Base-by-base conservation (phyloP, 225 moss, liverwort and hornwort genomes). In the Straminergon stramineum region DNA sequence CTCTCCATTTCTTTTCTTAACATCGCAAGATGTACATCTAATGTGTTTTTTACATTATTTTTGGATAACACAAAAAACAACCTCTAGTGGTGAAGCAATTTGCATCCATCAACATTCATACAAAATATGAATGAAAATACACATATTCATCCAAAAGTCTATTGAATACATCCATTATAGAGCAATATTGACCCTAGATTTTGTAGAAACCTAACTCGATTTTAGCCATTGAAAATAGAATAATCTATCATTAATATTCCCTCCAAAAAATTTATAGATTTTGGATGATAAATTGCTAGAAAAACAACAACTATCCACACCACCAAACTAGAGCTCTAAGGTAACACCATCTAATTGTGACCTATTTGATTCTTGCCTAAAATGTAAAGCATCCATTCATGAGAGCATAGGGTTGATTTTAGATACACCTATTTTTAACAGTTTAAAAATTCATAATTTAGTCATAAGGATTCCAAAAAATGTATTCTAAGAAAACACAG, bases 61-160 rank as follows among this genome's bases (percentile, higher is more conserved):
- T n/a, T 58, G 17, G 12, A 2, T 2, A 12, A 58, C 0, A 8
- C 12, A 28, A 80, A 37, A 28, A 60, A 0, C 3, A 16, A 58
- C 58, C 4, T 58, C 13, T 17, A 18, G 5, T 58, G 3, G 26
- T 57, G 80, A 39, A n/a, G n/a, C 39, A 37, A 80, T 58, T 39
- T 39, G 4, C 12, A 58, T 39, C 19, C 12, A 80, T 58, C 2
- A 4, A 39, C 1, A 60, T 80, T 0, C 3, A 24, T 37, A 6
- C 3, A 79, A 79, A 77, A 55, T 13, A 24, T 56, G 2, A 6
- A 39, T 39, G 13, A 39, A 80, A 26, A 80, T 2, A 22, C 2
- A 5, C 5, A 28, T 24, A 37, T 80, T 57, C 28, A 80, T 8
- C 8, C 26, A 11, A n/a, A 57, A n/a, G 34, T 20, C 0, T 52